Base-by-base conservation (phyloP, 306 rosid species). In the Castanea mollissima region DNA sequence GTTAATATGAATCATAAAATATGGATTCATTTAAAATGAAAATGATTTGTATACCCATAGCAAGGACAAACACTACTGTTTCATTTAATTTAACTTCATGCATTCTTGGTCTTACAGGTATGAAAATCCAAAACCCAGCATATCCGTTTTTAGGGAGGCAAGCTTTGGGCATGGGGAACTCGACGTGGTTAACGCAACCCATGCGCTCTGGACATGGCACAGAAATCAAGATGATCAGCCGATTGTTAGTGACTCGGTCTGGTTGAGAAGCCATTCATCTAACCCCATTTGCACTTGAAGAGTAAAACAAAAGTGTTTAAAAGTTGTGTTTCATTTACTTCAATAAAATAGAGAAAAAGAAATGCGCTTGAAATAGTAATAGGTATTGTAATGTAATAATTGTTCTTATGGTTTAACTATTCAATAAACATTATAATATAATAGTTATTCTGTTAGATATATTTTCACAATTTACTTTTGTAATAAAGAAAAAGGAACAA, bases 81-180 rank as follows among this genome's bases (percentile, higher is more conserved):
- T 20, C 15, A 54, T 23, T 0, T 63, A 2, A 63, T 2, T 0
- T 15, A 19, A 9, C 31, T 20, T 19, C 21, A 23, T 14, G 77
- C 32, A 9, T 74, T 20, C 5, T 0, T 60, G 57, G 51, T 74
- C 1, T 19, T 34, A 62, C 57, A 92, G 95, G 19, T 92, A 73
- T 63, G 29, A 55, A 20, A 70, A 90, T 15, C 97, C 98, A 19
- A 78, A 86, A 79, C 99, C 97, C 15, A 73, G 79, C 10, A 93
- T 88, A 81, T 95, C 98, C 29, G 0, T 84, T 13, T 88, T 88
- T 75, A 88, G 97, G 83, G 94, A 93, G 68, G 96, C 94, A 1
- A 95, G 96, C 86, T 95, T 89, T 81, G 98, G 99, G 71, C 94
- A 93, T 68, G 98, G 99, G 15, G 35, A 5, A 52, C 62, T 95